Evolutionary conservation across 139 green algal species (phyloP).

Genomic region (Chlamydomonas eustigma): DNA sequence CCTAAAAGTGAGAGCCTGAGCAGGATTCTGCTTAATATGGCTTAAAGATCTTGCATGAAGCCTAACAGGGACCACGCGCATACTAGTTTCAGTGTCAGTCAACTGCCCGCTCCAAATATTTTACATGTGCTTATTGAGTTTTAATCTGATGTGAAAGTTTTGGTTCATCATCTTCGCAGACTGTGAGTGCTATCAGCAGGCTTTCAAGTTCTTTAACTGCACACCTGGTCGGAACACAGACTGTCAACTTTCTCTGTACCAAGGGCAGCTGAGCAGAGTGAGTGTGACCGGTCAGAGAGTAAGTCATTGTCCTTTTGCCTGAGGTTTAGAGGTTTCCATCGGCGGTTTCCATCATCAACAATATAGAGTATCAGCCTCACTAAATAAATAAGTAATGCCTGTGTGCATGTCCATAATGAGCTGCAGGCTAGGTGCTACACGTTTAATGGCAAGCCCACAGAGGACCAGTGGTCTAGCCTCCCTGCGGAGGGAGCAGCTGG

Average conservation of each 20-base stretch:
- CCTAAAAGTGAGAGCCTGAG: slow-evolving; percentile 2
- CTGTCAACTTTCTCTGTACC: neutral
- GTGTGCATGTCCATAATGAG: neutral
- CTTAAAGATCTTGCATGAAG: neutral
- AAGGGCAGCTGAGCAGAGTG: neutral
- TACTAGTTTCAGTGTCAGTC: neutral
- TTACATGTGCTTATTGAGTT: neutral
- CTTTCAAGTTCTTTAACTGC: slow-evolving; percentile 7
- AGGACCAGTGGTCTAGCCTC: slow-evolving; percentile 8
- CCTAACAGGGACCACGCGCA: neutral
- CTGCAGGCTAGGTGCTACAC: neutral
- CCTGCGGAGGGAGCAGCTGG: neutral
- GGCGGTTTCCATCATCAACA: neutral
- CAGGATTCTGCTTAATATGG: neutral
- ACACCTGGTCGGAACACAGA: neutral
- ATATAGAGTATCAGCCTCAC: neutral
- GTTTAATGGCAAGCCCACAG: neutral
- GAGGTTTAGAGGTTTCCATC: neutral
- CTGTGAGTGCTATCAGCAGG: slow-evolving; percentile 12
- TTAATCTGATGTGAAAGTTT: neutral
- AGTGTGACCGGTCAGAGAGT: too few species aligned
- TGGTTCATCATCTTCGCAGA: neutral
- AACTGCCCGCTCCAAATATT: neutral
- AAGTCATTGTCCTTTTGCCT: neutral
- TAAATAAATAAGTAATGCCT: neutral